These are phyloP conservation scores for Athelia sp. DNA, from an alignment of 1,284 basidiomycete genomes.

Conservation along the genomic window DNA sequence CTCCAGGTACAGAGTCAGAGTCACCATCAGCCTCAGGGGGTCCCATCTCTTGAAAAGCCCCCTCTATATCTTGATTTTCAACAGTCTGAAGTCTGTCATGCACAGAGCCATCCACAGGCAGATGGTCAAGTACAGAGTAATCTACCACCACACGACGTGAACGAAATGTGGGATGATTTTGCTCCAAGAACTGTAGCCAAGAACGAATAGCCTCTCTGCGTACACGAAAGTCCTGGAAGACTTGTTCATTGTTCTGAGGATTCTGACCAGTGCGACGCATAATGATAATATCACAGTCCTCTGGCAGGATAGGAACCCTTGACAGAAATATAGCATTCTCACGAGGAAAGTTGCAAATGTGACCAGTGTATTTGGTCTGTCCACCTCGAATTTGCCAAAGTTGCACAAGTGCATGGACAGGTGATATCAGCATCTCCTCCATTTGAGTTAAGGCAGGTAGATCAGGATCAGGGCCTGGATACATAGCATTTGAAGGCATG, in stretches of 20 bases:
- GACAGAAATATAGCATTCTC: background rate
- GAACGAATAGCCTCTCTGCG: background rate
- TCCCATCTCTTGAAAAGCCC: background rate
- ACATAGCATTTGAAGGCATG: background rate
- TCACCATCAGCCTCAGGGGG: background rate
- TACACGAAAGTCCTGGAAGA: background rate
- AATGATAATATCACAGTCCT: background rate
- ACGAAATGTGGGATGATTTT: background rate
- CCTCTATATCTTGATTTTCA: background rate
- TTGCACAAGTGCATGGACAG: background rate
- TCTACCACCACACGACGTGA: background rate
- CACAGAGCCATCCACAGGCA: background rate
- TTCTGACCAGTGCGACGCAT: background rate
- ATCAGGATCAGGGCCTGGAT: background rate
- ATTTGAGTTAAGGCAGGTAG: background rate
- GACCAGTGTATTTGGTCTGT: background rate
- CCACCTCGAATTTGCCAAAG: background rate
- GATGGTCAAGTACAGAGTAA: background rate
- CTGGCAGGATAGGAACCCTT: background rate
- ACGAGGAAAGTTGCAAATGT: background rate
- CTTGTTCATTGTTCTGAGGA: background rate
- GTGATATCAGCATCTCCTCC: background rate
- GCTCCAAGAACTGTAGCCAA: background rate
- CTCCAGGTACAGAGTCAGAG: too few species aligned
- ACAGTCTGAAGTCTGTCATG: background rate